Percentiles rank a stretch among this genome's conserved stretches.
These are phyloP conservation scores for Boechera divaricarpa DNA, from an alignment of 345 rosid genomes.

Conservation along the genomic window DNA sequence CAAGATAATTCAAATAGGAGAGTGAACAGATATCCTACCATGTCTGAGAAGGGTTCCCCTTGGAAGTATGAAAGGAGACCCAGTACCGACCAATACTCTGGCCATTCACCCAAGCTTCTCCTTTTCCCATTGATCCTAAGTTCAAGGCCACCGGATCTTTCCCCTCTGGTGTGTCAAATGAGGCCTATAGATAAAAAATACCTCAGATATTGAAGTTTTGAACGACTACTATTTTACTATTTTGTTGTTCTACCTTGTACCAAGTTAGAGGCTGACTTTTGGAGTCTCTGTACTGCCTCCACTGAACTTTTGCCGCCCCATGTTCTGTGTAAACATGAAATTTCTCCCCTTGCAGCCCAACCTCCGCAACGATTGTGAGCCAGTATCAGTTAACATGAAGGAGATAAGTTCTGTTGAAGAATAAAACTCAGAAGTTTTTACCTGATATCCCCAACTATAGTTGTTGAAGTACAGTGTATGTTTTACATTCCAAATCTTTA, in stretches of 20 bases:
- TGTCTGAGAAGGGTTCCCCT: conserved; percentile 69
- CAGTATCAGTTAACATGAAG: conserved; percentile 33
- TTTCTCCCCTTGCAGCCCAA: conserved; percentile 73
- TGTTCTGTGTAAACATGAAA: conserved; percentile 50
- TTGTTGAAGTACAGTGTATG: conserved; percentile 48
- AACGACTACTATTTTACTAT: conserved; percentile 3
- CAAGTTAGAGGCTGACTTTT: conserved; percentile 59
- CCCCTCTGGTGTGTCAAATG: conserved; percentile 67
- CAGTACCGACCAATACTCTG: conserved; percentile 82
- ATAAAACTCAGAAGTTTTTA: conserved; percentile 26
- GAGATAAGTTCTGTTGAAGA: conserved; percentile 18
- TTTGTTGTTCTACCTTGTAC: conserved; percentile 68
- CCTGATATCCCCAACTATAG: conserved; percentile 78
- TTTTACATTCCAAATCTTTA: conserved; percentile 46
- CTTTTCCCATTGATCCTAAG: conserved; percentile 80
- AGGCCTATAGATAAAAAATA: conserved; percentile 46
- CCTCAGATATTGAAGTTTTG: conserved; percentile 17
- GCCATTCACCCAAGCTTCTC: conserved; percentile 85
- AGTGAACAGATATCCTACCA: conserved; percentile 52
- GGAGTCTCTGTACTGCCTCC: conserved; percentile 56
- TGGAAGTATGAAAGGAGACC: conserved; percentile 61
- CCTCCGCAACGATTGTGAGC: conserved; percentile 47
- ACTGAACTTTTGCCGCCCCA: conserved; percentile 53
- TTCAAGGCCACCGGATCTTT: conserved; percentile 64
- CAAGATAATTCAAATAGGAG: neutral